Evolutionary conservation across 1,284 basidiomycete species (phyloP).

Genomic region (Tilletia indica): DNA sequence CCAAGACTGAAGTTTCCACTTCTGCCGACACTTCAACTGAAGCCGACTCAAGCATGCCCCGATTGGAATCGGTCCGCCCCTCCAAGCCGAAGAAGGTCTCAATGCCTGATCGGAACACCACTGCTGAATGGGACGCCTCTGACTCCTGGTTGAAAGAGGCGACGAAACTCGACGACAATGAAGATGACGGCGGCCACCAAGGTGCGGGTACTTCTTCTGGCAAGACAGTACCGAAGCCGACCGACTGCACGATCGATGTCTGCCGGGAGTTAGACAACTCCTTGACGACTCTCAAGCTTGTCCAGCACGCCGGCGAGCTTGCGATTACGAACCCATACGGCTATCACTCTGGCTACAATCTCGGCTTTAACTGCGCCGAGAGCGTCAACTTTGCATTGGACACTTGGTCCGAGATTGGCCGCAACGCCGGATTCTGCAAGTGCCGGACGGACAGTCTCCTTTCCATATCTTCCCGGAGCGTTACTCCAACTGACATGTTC

Average conservation of each 20-base stretch:
- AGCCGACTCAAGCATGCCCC: too few species aligned
- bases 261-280: conserved; percentile 85
- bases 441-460: conserved; percentile 41
- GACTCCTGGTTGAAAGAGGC: conserved; percentile 51
- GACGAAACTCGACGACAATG: not conserved
- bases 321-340: conserved; percentile 90
- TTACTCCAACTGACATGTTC: conserved; percentile 15
- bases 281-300: conserved; percentile 69
- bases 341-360: conserved; percentile 96
- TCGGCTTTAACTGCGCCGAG: conserved; percentile 96
- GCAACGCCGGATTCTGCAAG: conserved; percentile 50
- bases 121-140: conserved; percentile 46
- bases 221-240: conserved; percentile 12
- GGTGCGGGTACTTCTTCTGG: not conserved
- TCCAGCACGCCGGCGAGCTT: conserved; percentile 88
- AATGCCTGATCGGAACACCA: conserved; percentile 38
- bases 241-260: conserved; percentile 54
- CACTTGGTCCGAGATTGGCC: conserved; percentile 85
- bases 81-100: conserved; percentile 35
- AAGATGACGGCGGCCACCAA: not conserved
- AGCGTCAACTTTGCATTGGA: conserved; percentile 96
- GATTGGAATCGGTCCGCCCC: not conserved
- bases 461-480: conserved; percentile 49
- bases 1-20: not conserved
- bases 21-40: too few species aligned